Evolutionary conservation across 495 filamentous ascomycete genomes (phyloP), one percentile per base, ranked within the genome.

Genomic region (Neurospora pannonica): DNA sequence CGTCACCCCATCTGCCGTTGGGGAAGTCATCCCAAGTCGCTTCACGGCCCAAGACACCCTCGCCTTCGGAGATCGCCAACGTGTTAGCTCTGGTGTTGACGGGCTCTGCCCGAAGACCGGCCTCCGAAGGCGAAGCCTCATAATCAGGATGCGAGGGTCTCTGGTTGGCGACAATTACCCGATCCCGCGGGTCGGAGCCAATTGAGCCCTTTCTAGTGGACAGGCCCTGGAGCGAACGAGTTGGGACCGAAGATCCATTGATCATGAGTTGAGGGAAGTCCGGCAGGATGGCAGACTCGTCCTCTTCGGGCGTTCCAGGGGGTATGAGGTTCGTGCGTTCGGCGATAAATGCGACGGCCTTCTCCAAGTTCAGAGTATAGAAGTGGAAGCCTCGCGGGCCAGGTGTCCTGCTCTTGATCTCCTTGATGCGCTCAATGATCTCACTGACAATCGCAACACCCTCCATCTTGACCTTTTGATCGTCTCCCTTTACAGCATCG

Each of bases 1-100:
- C 93, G 79, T 98, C 95, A 79, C 96, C 96, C 91, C 95, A 99
- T 67, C 96, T 90, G 36, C 96, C 97, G 86, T 99, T 99, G 71
- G 97, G 96, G 84, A 91, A 99, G 83, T 99, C 96, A 80, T 99
- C 96, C 96, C 96, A 99, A 7, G 96, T 98, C 31, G 97, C 97
- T 84, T 98, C 97, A 74, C 97, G 87, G 39, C 95, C 96, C 15
- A 97, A 87, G n/a, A 92, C 86, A 46, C 95, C 95, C 76, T 95
- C 90, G 4, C 95, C 95, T 85, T 97, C 94, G 0, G 95, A 97
- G 71, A 97, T 97, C 24, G 93, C 93, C 21, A 98, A 88, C 5
- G 94, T 95, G 77, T 93, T 94, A 69, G 91, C 91, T 54, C 92
- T 88, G 38, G 87, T 89, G 78, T 90, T 90, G 78, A 90, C 82